These are phyloP conservation scores for Colletotrichum lini DNA, from an alignment of 2,329 filamentous ascomycete genomes.

Conservation along the genomic window DNA sequence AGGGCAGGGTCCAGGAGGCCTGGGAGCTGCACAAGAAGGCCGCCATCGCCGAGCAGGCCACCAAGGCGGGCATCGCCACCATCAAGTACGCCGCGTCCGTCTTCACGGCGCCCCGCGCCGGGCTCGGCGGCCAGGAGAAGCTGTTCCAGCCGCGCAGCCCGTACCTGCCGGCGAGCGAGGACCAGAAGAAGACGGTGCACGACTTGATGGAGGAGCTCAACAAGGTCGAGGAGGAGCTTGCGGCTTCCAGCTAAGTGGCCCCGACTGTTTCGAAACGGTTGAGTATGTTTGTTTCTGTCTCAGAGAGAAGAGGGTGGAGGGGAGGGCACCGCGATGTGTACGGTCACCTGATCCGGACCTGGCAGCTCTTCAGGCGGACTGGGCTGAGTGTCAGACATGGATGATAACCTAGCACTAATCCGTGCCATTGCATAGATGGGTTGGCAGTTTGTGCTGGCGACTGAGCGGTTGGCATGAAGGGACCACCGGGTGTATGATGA, in stretches of 20 bases:
- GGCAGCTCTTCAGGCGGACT: not conserved
- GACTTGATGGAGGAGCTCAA: conserved; percentile 59
- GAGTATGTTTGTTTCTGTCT: not conserved
- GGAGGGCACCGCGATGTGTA: not conserved
- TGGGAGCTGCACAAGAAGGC: conserved; percentile 72
- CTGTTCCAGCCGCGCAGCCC: conserved; percentile 73
- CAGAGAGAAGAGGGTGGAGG: not conserved
- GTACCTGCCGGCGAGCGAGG: conserved; percentile 66
- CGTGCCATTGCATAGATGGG: not conserved
- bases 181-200: conserved; percentile 59
- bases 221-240: conserved; percentile 56
- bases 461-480: not conserved
- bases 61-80: conserved; percentile 76
- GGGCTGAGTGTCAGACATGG: not conserved
- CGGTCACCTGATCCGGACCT: not conserved
- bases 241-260: conserved; percentile 18
- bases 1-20: conserved; percentile 71
- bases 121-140: conserved; percentile 71
- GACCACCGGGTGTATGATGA: conserved; percentile 1
- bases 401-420: too few relatives aligned
- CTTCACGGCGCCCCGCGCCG: conserved; percentile 71
- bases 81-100: conserved; percentile 78
- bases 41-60: conserved; percentile 75
- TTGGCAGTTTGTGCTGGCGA: not conserved
- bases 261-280: not conserved